These are phyloP conservation scores for Scedosporium boydii DNA, from an alignment of 2,329 filamentous ascomycete species.

Conservation along the genomic window DNA sequence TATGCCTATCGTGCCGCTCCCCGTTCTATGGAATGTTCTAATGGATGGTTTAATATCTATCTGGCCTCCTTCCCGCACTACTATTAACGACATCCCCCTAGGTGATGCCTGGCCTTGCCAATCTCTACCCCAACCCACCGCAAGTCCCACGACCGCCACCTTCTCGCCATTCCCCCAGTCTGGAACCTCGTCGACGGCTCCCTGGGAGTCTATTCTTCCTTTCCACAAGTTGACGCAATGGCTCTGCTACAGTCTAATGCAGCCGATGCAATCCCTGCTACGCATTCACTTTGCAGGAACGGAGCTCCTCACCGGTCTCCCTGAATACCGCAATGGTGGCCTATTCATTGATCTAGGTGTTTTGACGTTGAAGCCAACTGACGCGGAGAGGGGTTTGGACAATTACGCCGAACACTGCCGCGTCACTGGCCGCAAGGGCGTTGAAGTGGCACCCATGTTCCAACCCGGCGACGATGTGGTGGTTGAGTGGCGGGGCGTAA, in stretches of 20 bases:
- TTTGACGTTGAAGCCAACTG: slow-evolving; percentile 62
- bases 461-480: slow-evolving; percentile 50
- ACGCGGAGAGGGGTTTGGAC: slow-evolving; percentile 60
- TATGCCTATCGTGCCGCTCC: slow-evolving; percentile 75
- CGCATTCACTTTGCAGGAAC: slow-evolving; percentile 72
- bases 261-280: slow-evolving; percentile 75
- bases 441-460: slow-evolving; percentile 49
- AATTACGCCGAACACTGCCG: slow-evolving; percentile 56
- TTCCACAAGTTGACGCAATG: slow-evolving; percentile 95
- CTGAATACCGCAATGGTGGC: slow-evolving; percentile 88
- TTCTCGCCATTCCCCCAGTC: slow-evolving; percentile 37
- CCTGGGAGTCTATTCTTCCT: slow-evolving; percentile 73
- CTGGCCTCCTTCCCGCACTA: slow-evolving; percentile 80
- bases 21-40: slow-evolving; percentile 82
- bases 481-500: slow-evolving; percentile 57
- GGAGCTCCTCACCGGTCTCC: slow-evolving; percentile 76
- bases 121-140: slow-evolving; percentile 55
- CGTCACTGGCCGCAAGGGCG: slow-evolving; percentile 55
- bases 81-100: slow-evolving; percentile 76
- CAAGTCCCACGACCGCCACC: slow-evolving; percentile 36
- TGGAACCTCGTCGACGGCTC: slow-evolving; percentile 38
- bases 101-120: slow-evolving; percentile 93
- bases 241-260: slow-evolving; percentile 90
- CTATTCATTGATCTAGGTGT: slow-evolving; percentile 79
- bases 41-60: slow-evolving; percentile 81